Base-by-base conservation (phyloP, 2,329 filamentous ascomycete genomes). In the Sarocladium brachiariae region DNA sequence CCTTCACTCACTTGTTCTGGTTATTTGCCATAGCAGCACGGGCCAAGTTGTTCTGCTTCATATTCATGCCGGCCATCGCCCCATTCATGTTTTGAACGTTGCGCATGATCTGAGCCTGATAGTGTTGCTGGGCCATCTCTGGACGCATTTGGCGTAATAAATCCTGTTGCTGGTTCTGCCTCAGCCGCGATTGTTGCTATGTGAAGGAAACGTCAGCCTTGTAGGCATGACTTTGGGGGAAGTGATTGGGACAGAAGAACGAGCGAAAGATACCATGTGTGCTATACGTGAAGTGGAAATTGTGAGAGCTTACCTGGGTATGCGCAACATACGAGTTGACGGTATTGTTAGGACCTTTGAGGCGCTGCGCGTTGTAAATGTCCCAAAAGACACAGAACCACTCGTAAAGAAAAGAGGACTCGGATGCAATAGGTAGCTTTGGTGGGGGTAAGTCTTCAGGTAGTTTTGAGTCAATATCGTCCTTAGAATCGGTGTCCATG, bases 311-410 rank as follows among this genome's bases (percentile, higher is more conserved):
- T 80, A 95, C 91, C 78, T 95, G 87, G 55, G 86, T 90, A 63
- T 95, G 87, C 53, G 78, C 72, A 52, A 95, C 81, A 67, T 95
- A 96, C 71, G 87, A 83, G 55, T 78, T 78, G 43, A 89, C 84
- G 53, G 79, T 78, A 23, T 72, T 68, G 63, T 76, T 83, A 51
- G 77, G 77, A 50, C 79, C 80, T 65, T 83, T 84, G 61, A 77
- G 80, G 62, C 89, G 86, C 64, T 92, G 87, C 51, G 89, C 89
- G 63, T 83, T 83, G 69, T 87, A 95, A 59, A 97, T 89, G 62
- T 99, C 93, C 90, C 90, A 97, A 68, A 99, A 99, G 49, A 96
- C 79, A 63, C 85, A 89, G 74, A 95, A 99, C 93, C 93, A 99
- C 62, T 97, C 93, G 59, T 89, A 86, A n/a, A 99, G 75, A 62